Evolutionary conservation across 1,284 basidiomycete genomes (phyloP), one percentile per base, ranked within the genome.

Genomic region (Tilletia setariae): DNA sequence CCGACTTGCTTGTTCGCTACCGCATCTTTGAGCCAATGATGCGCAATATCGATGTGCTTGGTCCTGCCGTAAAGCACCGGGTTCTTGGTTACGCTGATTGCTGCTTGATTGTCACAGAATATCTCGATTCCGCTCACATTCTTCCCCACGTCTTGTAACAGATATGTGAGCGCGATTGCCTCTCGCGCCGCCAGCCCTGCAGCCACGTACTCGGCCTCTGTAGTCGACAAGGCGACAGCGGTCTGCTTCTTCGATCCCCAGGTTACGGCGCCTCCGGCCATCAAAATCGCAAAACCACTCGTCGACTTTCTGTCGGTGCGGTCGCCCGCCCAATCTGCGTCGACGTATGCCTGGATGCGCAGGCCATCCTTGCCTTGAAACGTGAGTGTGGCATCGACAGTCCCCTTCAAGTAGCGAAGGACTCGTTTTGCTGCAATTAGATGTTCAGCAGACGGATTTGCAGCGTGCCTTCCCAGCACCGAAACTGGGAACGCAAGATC

Each of bases 251-350:
- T 6, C 4, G 9, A 42, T 2, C 35, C 32, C 61, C 61, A 63
- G n/a, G 61, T 8, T 11, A 63, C 61, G 32, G 42, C 32, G n/a
- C 3, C 30, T 19, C 61, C 61, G 11, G 28, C 61, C 2, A 63
- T 7, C 32, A 40, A 40, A n/a, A 63, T 8, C 15, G n/a, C 61
- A 25, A 8, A 63, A n/a, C 61, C 61, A 6, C 7, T 8, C 35
- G 30, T 63, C 61, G 61, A 63, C 32, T 44, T 40, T 16, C 61
- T 4, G 23, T 70, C 51, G 2, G 28, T 53, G 2, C 23, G 21
- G 63, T 65, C 56, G 11, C 63, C 66, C 11, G 64, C 70, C 67
- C 67, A 72, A 44, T 72, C 68, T 7, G 62, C 32, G 42, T 73
- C 70, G 53, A 42, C 42, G 40, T n/a, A 70, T 25, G 7, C 61